Evolutionary conservation across 768 basidiomycete genomes (phyloP), one percentile per base, ranked within the genome.

Genomic region (Omphalotus guepiniiformis): DNA sequence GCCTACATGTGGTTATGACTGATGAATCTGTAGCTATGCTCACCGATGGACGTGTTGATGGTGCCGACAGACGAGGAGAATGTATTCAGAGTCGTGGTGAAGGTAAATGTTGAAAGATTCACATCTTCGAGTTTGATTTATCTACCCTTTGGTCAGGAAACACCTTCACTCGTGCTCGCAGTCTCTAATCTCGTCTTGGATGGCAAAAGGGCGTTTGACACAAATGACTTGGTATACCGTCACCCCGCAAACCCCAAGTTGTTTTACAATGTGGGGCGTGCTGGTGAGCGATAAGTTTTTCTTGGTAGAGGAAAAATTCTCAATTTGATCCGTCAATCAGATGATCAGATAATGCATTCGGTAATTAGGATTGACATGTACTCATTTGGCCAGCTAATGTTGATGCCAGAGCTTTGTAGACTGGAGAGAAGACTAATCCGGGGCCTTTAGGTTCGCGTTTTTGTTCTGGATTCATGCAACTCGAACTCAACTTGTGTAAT

Each of bases 241-340:
- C 72, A 74, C 49, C 69, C 73, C 4, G 63, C 62, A 1, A 58
- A 64, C 11, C 56, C 60, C 1, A 53, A 56, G 2, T 37, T 59
- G 6, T 73, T 61, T 56, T 59, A 49, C 29, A 46, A 70, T 1
- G 56, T 52, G 25, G 71, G 73, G 1, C 54, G 72, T 3, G 56
- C 55, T 11, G 73, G 73, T 48, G 72, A 73, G 30, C 69, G 70
- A 50, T 69, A 72, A 42, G 63, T 66, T 53, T 58, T 68, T 27
- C 62, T 55, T 22, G 66, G 58, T 6, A 65, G 67, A 4, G 66
- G 68, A 45, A 71, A 67, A 63, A 65, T 67, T 18, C 16, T 8
- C 36, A 38, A 38, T 7, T 38, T 38, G 7, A 7, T 6, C 36
- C 43, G 8, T 34, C 9, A 11, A 28, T 15, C 26, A 41, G 29